Evolutionary conservation across 768 basidiomycete species (phyloP).

Genomic region (Floccularia luteovirens): DNA sequence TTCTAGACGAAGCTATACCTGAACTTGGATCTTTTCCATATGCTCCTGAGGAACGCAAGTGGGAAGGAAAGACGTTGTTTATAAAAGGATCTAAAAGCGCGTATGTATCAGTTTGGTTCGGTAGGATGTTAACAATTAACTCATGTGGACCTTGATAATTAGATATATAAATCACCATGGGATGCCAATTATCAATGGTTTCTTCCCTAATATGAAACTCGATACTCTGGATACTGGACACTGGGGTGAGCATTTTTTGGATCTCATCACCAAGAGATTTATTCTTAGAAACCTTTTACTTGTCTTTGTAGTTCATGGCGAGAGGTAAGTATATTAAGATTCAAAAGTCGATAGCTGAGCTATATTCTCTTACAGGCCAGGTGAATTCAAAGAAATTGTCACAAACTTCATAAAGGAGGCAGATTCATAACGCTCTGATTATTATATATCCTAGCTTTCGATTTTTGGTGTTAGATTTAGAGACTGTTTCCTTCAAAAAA

Average conservation of each 20-base stretch:
- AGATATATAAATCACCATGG: constrained; percentile 75
- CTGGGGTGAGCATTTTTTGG: constrained; percentile 82
- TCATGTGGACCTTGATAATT: background rate
- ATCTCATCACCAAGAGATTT: no score
- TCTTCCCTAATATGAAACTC: constrained; percentile 66
- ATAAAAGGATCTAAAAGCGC: constrained; percentile 73
- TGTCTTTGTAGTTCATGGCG: no score
- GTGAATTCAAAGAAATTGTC: no score
- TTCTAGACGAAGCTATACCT: constrained; percentile 48
- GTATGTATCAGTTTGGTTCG: constrained; percentile 23
- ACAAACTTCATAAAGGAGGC: no score
- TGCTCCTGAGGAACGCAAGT: constrained; percentile 39
- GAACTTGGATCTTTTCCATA: constrained; percentile 76
- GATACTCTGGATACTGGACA: constrained; percentile 65
- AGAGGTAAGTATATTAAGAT: no score
- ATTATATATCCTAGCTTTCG: no score
- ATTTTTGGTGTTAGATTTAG: no score
- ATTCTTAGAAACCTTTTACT: no score
- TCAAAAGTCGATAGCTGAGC: no score
- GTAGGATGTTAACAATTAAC: background rate
- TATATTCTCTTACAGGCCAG: no score
- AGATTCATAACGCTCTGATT: no score
- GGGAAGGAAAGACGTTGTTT: constrained; percentile 54
- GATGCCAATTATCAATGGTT: constrained; percentile 45
- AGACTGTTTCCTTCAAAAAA: no score